Percentiles rank a stretch among this genome's conserved stretches.
phyloP scores from a whole-genome alignment of 768 basidiomycete species.

The Tricholoma matsutake region DNA sequence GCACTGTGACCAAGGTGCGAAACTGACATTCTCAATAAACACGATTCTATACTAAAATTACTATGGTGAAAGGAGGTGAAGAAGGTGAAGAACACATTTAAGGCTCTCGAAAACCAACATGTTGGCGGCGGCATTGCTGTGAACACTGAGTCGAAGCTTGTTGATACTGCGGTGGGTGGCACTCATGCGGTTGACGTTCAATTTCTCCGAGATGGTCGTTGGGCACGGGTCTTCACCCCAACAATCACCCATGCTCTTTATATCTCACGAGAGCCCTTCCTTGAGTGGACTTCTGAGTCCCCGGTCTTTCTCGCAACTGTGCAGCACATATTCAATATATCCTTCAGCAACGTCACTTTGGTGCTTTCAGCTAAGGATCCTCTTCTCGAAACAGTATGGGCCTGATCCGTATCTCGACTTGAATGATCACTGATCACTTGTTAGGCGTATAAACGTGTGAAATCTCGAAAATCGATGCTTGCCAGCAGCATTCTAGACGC shows the following conservation, averaged over 20 bases:
- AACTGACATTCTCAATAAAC: too few species aligned
- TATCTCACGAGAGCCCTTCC: slow-evolving; percentile 16
- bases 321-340: slow-evolving; percentile 11
- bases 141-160: too few species aligned
- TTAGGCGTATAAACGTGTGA: slow-evolving; percentile 10
- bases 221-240: slow-evolving; percentile 13
- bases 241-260: slow-evolving; percentile 19
- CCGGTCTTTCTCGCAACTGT: slow-evolving; percentile 9
- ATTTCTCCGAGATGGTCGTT: slow-evolving; percentile 11
- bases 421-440: neutral
- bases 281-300: slow-evolving; percentile 10
- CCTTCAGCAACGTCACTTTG: slow-evolving; percentile 10
- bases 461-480: slow-evolving; percentile 8
- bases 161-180: too few species aligned
- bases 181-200: too few species aligned
- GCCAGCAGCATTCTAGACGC: slow-evolving; percentile 4
- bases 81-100: too few species aligned
- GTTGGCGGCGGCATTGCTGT: too few species aligned
- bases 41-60: too few species aligned
- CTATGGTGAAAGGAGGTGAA: too few species aligned
- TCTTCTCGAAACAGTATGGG: neutral
- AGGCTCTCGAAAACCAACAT: too few species aligned
- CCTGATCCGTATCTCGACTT: neutral
- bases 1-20: too few species aligned
- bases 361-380: neutral